Conservation (phyloP, 331 rosid genomes). For the Saraca asoca region DNA sequence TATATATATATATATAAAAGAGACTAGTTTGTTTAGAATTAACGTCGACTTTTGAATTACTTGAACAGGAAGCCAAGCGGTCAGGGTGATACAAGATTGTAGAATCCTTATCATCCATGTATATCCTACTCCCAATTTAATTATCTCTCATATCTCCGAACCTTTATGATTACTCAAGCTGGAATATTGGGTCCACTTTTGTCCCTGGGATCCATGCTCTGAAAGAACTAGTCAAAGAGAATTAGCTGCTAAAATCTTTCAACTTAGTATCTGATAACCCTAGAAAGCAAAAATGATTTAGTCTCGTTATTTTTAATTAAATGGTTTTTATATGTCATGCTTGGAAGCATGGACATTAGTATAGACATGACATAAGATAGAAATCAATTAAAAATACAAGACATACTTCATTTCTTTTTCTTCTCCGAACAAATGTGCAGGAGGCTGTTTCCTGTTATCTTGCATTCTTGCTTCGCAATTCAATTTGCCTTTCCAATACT, state of each 20-base stretch:
- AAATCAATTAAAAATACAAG: no score
- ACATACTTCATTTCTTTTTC: no score
- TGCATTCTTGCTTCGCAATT: no score
- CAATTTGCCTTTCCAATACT: constrained; percentile 5
- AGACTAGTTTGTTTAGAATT: no score
- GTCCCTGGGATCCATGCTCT: constrained; percentile 33
- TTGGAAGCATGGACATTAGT: no score
- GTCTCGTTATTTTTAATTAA: background rate
- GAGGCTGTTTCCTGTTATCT: constrained; percentile 23
- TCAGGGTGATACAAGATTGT: constrained; percentile 23
- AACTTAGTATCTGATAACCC: background rate
- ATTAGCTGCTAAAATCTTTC: background rate
- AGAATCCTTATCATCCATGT: constrained; percentile 54
- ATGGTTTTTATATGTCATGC: background rate
- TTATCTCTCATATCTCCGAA: constrained; percentile 37
- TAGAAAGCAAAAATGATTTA: background rate
- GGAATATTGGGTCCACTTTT: constrained; percentile 29
- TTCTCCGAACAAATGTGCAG: background rate
- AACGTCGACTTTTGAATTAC: no score
- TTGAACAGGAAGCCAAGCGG: background rate
- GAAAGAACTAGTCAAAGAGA: constrained; percentile 18
- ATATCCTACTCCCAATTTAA: constrained; percentile 33
- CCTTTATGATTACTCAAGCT: constrained; percentile 34
- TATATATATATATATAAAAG: no score
- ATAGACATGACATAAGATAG: no score